Percentiles rank a stretch among this genome's conserved stretches.
These are phyloP conservation scores for Hibiscus trionum DNA, from an alignment of 345 rosid genomes.

Conservation along the genomic window DNA sequence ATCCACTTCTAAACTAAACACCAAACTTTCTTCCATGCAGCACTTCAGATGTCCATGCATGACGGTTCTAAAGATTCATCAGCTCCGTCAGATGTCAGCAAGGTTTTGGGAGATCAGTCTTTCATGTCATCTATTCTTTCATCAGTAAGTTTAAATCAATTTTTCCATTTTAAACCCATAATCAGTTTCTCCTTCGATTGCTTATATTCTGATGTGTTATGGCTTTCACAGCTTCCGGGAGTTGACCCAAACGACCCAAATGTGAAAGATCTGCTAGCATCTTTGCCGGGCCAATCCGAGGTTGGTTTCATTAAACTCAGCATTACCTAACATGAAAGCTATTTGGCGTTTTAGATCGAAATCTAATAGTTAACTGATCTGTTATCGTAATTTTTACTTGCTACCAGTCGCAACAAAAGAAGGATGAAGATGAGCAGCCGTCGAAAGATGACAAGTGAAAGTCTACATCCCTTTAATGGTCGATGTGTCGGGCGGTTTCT, in stretches of 20 bases:
- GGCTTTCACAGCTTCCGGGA: constrained; percentile 64
- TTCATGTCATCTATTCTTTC: constrained; percentile 67
- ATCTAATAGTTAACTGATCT: background rate
- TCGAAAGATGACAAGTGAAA: constrained; percentile 37
- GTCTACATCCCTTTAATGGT: background rate
- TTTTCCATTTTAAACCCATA: background rate
- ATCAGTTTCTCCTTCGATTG: constrained; percentile 4
- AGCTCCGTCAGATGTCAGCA: constrained; percentile 29
- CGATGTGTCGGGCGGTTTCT: background rate
- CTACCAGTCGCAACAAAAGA: constrained; percentile 30
- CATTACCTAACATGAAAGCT: background rate
- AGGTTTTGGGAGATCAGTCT: constrained; percentile 59
- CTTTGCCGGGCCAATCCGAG: constrained; percentile 60
- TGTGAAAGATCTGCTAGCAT: constrained; percentile 57
- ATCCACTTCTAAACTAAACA: background rate
- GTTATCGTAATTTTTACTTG: background rate
- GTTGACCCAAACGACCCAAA: constrained; percentile 77
- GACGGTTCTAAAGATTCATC: constrained; percentile 32
- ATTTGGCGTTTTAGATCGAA: background rate
- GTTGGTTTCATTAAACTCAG: constrained; percentile 21
- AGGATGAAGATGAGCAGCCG: constrained; percentile 32
- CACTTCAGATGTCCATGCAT: constrained; percentile 70
- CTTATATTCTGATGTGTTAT: background rate
- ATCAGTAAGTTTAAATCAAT: constrained; percentile 40
- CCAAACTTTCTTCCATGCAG: constrained; percentile 28